Evolutionary conservation across 441 rosid species (phyloP).

Genomic region (Gossypium trilobum): DNA sequence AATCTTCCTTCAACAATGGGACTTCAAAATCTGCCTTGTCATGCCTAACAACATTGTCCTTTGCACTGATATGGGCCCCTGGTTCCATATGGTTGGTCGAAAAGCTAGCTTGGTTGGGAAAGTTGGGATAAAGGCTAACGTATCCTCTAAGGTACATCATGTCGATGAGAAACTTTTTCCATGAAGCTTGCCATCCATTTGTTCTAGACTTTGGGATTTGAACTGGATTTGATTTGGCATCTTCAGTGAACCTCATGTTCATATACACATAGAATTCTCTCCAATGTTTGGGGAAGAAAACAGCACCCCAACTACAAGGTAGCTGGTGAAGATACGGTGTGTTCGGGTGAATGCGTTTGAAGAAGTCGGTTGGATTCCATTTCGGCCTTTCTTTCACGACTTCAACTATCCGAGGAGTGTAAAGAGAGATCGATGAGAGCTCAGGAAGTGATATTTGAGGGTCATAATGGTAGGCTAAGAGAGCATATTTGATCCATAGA

Average conservation of each 20-base stretch:
- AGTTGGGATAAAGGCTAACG: constrained; percentile 85
- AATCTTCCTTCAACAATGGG: constrained; percentile 68
- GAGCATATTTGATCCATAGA: constrained; percentile 86
- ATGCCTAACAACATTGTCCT: constrained; percentile 75
- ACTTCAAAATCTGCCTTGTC: constrained; percentile 79
- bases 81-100: constrained; percentile 98
- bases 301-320: constrained; percentile 98
- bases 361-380: constrained; percentile 82
- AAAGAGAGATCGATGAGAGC: constrained; percentile 78
- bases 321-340: constrained; percentile 90
- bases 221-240: constrained; percentile 75
- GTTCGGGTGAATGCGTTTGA: constrained; percentile 70
- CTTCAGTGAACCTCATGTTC: constrained; percentile 91
- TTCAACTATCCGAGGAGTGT: constrained; percentile 81
- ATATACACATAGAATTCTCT: constrained; percentile 93
- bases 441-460: constrained; percentile 74
- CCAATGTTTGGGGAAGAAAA: constrained; percentile 97
- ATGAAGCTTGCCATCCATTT: constrained; percentile 98
- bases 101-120: constrained; percentile 82
- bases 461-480: constrained; percentile 82
- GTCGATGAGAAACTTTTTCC: constrained; percentile 94
- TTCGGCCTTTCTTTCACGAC: constrained; percentile 90
- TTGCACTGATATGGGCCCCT: constrained; percentile 87
- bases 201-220: constrained; percentile 90
- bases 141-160: constrained; percentile 97